Percentiles rank a stretch among this genome's conserved stretches.
Evolutionary conservation across 805 yeast species (phyloP).

Genomic region (Ogataea corticis): DNA sequence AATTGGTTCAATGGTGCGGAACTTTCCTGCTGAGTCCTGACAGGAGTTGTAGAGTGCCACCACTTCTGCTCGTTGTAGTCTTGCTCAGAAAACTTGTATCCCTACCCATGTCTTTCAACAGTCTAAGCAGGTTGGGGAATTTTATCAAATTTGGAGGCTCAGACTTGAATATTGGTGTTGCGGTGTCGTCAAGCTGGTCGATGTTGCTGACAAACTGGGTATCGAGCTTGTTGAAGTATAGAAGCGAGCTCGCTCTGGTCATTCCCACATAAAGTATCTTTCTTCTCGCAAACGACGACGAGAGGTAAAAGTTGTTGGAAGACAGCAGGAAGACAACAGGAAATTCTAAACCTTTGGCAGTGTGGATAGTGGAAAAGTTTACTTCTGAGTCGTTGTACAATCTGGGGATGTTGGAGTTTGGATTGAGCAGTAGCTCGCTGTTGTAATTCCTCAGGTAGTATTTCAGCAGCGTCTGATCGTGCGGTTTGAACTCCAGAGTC

Average conservation of each 20-base stretch:
- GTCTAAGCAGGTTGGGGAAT: constrained; percentile 10
- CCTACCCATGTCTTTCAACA: constrained; percentile 20
- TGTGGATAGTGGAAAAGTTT: constrained; percentile 67
- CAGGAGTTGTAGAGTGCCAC: constrained; percentile 3
- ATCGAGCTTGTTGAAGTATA: constrained; percentile 37
- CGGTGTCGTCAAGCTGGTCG: constrained; percentile 16
- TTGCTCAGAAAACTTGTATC: constrained; percentile 7
- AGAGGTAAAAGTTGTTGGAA: constrained; percentile 20
- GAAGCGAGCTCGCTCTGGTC: constrained; percentile 57
- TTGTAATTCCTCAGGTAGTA: constrained; percentile 43
- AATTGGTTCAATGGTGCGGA: constrained; percentile 8
- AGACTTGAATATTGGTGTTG: constrained; percentile 8
- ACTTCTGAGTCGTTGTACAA: constrained; percentile 36
- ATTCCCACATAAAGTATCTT: constrained; percentile 62
- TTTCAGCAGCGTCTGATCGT: constrained; percentile 34
- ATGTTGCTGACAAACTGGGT: constrained; percentile 22
- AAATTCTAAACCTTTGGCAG: constrained; percentile 74
- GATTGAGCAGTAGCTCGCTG: constrained; percentile 29
- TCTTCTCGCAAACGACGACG: constrained; percentile 31
- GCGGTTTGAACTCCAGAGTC: constrained; percentile 24
- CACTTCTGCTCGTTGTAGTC: not conserved
- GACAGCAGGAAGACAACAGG: constrained; percentile 61
- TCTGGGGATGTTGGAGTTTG: constrained; percentile 25
- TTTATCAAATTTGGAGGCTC: constrained; percentile 13
- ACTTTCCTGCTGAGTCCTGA: constrained; percentile 9